Evolutionary conservation across 148 eudicot species (phyloP), one percentile per base, ranked within the genome.

Genomic region (Simmondsia chinensis): DNA sequence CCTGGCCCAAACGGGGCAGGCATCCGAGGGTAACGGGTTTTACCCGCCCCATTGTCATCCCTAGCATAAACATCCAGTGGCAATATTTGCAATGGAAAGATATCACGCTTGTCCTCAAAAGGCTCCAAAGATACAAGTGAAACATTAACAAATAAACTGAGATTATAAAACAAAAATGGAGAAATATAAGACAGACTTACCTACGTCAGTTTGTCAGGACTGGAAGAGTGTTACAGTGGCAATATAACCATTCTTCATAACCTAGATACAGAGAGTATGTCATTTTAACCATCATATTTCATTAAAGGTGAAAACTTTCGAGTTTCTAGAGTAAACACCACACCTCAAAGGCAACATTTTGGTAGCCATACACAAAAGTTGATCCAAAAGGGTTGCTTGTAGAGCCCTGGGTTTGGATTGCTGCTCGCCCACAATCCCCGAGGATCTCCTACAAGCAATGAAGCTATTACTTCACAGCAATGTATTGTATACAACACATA

Each of bases 311-410:
- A 29, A 9, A 23, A 11, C 27, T 14, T 19, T 42, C 17, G 29
- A 23, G 5, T 27, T n/a, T 24, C 23, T 18, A 28, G 16, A 6
- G 20, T 42, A 13, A 4, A 27, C 6, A 46, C 50, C 75, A 56
- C 54, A 91, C 99, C 94, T 91, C 99, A 45, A 91, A 77, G 23
- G 99, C 99, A 56, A 79, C 61, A 75, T 91, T 79, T 40, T 72
- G 99, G 52, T 91, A 91, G 5, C 99, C 99, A 64, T 91, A 91
- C 15, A 91, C 99, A 56, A 86, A 79, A 41, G 95, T 85, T 6
- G 99, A 75, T 52, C 99, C 99, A 54, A 91, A 85, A 22, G 94
- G 99, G 60, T 91, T 91, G 66, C 77, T 82, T 37, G 80, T 44
- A 40, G 94, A 91, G 28, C 94, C 99, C 54, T 91, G 95, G 23